These are phyloP conservation scores for Oenanthe javanica DNA, from an alignment of 140 eudicot species.

Conservation along the genomic window DNA sequence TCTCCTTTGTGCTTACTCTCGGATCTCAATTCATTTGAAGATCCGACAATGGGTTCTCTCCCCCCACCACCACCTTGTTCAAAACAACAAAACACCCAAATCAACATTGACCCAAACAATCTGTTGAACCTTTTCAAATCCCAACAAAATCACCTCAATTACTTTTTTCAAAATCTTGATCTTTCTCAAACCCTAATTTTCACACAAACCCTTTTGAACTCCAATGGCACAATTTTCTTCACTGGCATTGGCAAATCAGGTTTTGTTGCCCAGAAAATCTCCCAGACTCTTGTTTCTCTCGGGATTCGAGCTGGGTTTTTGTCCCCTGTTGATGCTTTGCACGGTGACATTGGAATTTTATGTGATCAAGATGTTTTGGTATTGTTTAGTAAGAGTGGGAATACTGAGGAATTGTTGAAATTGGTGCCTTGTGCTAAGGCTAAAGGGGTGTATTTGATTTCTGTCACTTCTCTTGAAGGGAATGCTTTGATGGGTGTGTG, in stretches of 20 bases:
- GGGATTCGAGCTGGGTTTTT: slow-evolving; percentile 30
- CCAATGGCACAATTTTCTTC: slow-evolving; percentile 43
- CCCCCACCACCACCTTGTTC: not conserved
- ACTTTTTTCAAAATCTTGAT: slow-evolving; percentile 8
- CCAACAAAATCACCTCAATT: slow-evolving; percentile 11
- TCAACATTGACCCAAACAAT: slow-evolving; percentile 3
- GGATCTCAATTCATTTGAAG: not conserved
- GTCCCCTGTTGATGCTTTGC: slow-evolving; percentile 38
- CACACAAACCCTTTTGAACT: slow-evolving; percentile 37
- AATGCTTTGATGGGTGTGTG: slow-evolving; percentile 29
- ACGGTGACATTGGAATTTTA: slow-evolving; percentile 50
- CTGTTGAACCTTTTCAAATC: slow-evolving; percentile 8
- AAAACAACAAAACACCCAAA: not conserved
- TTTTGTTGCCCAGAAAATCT: slow-evolving; percentile 25
- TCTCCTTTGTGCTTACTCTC: not conserved
- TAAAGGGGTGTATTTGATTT: slow-evolving; percentile 40
- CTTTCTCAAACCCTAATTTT: slow-evolving; percentile 33
- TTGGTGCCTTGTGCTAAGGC: slow-evolving; percentile 51
- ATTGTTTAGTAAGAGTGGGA: slow-evolving; percentile 40
- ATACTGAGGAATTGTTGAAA: slow-evolving; percentile 18
- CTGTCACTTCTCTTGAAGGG: slow-evolving; percentile 33
- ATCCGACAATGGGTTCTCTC: slow-evolving; percentile 6
- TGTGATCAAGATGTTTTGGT: slow-evolving; percentile 25
- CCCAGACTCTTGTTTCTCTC: slow-evolving; percentile 44
- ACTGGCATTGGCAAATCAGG: slow-evolving; percentile 63